These are phyloP conservation scores for Epichloe gansuensis DNA, from an alignment of 2,329 filamentous ascomycete species.

Conservation along the genomic window DNA sequence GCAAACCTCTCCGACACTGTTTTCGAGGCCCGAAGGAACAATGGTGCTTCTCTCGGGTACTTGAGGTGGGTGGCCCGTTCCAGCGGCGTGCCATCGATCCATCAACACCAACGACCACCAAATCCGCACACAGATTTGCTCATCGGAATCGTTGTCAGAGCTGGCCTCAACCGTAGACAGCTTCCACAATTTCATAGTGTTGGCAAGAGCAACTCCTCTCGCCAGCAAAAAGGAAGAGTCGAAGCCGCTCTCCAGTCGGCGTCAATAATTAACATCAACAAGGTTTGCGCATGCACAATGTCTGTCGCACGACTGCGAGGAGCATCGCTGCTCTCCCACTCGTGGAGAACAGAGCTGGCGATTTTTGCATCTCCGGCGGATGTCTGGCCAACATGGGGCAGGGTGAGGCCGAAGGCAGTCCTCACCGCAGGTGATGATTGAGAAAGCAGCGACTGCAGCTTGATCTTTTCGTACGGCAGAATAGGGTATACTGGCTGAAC, in stretches of 20 bases:
- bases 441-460: conserved; percentile 43
- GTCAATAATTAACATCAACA: conserved; percentile 55
- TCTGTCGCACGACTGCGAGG: conserved; percentile 28
- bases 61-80: conserved; percentile 47
- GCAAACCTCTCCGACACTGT: conserved; percentile 48
- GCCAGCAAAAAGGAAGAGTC: conserved; percentile 42
- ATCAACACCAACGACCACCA: conserved; percentile 65
- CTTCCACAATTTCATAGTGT: conserved; percentile 48
- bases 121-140: conserved; percentile 48
- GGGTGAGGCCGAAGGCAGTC: conserved; percentile 51
- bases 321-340: conserved; percentile 36
- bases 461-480: conserved; percentile 43
- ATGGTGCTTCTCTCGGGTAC: conserved; percentile 52
- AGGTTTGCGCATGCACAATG: conserved; percentile 52
- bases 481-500: conserved; percentile 59
- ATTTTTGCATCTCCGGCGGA: conserved; percentile 30
- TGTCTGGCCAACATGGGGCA: conserved; percentile 40
- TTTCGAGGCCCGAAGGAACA: conserved; percentile 45
- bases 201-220: conserved; percentile 52
- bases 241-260: conserved; percentile 42
- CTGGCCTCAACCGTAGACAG: conserved; percentile 31
- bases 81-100: conserved; percentile 63
- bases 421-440: conserved; percentile 45
- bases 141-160: conserved; percentile 45
- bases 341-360: conserved; percentile 34